Conservation (phyloP, 2,329 filamentous ascomycete species). For the Cercospora beticola region DNA sequence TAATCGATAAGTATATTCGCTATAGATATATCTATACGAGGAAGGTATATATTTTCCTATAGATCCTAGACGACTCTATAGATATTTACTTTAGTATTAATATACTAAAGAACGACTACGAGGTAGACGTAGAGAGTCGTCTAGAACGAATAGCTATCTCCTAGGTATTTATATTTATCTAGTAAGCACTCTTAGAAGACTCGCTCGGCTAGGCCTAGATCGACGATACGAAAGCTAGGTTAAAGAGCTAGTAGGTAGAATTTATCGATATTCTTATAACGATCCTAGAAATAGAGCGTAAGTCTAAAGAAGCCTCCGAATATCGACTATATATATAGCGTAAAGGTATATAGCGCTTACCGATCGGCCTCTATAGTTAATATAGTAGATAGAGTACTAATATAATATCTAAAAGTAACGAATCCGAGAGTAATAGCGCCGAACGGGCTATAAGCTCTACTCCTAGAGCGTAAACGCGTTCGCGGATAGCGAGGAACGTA, state of each 20-base stretch:
- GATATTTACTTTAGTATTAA: background rate
- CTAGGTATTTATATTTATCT: slow-evolving; percentile 13
- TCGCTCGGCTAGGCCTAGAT: slow-evolving; percentile 6
- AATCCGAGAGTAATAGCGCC: background rate
- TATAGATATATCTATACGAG: slow-evolving; percentile 18
- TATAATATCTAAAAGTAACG: background rate
- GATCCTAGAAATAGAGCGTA: slow-evolving; percentile 3
- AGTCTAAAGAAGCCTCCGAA: slow-evolving; percentile 6
- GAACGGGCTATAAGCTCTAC: background rate
- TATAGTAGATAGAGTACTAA: background rate
- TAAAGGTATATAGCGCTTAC: slow-evolving; percentile 4
- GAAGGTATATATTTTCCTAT: slow-evolving; percentile 14
- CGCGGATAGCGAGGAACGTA: background rate
- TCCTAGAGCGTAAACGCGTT: background rate
- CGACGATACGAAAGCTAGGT: background rate
- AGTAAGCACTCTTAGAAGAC: slow-evolving; percentile 7
- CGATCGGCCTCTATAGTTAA: background rate
- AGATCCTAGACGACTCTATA: slow-evolving; percentile 14
- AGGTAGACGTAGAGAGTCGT: slow-evolving; percentile 2
- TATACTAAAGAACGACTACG: slow-evolving; percentile 1
- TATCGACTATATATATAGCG: background rate
- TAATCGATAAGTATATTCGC: slow-evolving; percentile 14
- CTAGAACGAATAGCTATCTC: slow-evolving; percentile 14
- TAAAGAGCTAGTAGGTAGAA: slow-evolving; percentile 10
- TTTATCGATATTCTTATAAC: slow-evolving; percentile 7